Evolutionary conservation across 169 alveolate species (phyloP), one percentile per base, ranked within the genome.

Genomic region (Babesia gibsoni): DNA sequence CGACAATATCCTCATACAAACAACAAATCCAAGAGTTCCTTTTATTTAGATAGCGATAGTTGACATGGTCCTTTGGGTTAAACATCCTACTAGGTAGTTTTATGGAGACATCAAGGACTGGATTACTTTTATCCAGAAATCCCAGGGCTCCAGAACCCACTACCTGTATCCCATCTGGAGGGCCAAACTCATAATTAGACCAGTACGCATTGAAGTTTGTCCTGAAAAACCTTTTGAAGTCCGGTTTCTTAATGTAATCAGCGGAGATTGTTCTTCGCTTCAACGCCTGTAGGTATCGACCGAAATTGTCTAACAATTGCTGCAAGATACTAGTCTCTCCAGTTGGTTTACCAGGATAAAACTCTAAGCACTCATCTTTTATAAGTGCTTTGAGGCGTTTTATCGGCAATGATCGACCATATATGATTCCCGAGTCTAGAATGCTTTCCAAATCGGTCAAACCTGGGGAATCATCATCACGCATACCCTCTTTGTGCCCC

Each of bases 31-130:
- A 50, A 7, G 77, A 25, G 25, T 66, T 66, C 16, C 77, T 16
- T 49, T 66, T 66, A 52, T 66, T 66, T 2, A 66, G 49, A 20
- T 66, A 66, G 52, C 77, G 77, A 66, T 66, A 66, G 25, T 66
- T 66, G 1, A 66, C 10, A 54, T 66, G 41, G 46, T 66, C 77
- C 42, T 66, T 66, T 23, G 52, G 29, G 52, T 66, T 66, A 25
- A 66, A 66, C 6, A 52, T 66, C 37, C 46, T 6, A 8, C 23
- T 39, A 0, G 49, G 57, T 32, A 66, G 29, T 45, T 32, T 37
- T 18, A 49, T 2, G 29, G 65, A 66, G 12, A 66, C 37, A 22
- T 66, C 65, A 6, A 66, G 22, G 7, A 25, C 10, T 3, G 72
- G 72, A 0, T 22, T 2, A 6, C n/a, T 4, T 16, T 23, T 14